These are phyloP conservation scores for Globisporangium spinosum DNA, from an alignment of 352 stramenopile genomes.

Conservation along the genomic window DNA sequence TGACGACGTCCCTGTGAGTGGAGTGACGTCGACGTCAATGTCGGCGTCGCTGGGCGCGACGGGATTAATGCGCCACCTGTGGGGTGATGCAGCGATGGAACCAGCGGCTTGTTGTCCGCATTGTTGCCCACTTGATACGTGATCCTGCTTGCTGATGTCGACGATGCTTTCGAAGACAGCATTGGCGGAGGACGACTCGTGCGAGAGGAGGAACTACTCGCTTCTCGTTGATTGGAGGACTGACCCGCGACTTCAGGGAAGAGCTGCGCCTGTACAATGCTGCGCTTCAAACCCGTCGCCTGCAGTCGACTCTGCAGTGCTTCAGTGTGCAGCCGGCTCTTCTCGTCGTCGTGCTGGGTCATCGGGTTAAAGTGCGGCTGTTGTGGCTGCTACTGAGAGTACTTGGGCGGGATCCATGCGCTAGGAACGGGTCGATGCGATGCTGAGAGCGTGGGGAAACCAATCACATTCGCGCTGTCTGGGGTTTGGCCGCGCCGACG, in stretches of 20 bases:
- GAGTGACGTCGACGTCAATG: constrained; percentile 23
- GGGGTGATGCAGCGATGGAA: constrained; percentile 25
- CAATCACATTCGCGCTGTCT: neutral
- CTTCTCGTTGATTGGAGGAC: constrained; percentile 18
- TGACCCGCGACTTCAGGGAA: constrained; percentile 24
- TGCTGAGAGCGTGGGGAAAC: constrained; percentile 19
- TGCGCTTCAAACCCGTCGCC: constrained; percentile 54
- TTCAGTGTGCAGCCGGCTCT: constrained; percentile 3
- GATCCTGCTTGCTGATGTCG: neutral
- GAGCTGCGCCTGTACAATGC: constrained; percentile 48
- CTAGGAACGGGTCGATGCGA: neutral
- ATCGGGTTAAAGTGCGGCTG: neutral
- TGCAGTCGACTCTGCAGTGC: constrained; percentile 47
- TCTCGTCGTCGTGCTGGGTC: constrained; percentile 8
- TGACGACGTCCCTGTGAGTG: constrained; percentile 13
- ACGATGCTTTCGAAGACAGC: no score
- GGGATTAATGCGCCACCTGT: constrained; percentile 40
- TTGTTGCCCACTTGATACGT: neutral
- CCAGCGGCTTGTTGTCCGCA: constrained; percentile 23
- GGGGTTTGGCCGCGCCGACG: constrained; percentile 21
- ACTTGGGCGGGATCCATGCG: neutral
- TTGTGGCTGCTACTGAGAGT: neutral
- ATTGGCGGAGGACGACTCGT: neutral
- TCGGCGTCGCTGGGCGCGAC: constrained; percentile 34
- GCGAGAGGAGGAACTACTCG: neutral